Percentiles rank a stretch among this genome's conserved stretches.
Evolutionary conservation across 1,284 basidiomycete genomes (phyloP).

Genomic region (Pascua guehoae): DNA sequence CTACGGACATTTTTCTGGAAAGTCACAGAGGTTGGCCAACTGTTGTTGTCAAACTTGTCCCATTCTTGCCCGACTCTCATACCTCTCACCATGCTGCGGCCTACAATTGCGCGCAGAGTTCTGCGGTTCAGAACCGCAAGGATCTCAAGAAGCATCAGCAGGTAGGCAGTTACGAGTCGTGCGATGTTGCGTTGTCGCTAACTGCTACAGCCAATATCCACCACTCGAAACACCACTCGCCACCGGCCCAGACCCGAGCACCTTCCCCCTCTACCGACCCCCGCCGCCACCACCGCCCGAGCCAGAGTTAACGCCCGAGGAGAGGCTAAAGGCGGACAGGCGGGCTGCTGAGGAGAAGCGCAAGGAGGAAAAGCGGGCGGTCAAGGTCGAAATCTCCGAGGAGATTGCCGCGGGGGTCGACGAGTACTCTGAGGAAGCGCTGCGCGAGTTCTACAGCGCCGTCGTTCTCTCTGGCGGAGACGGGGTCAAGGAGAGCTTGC

Average conservation of each 20-base stretch:
- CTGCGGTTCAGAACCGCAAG: constrained; percentile 4
- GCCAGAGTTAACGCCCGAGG: background rate
- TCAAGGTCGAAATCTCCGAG: constrained; percentile 20
- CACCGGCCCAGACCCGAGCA: constrained; percentile 5
- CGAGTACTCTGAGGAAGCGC: constrained; percentile 26
- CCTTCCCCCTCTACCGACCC: constrained; percentile 20
- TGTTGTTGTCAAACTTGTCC: background rate
- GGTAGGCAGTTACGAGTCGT: too few species aligned
- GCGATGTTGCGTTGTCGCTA: too few species aligned
- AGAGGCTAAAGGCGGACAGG: constrained; percentile 7
- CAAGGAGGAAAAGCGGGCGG: constrained; percentile 14
- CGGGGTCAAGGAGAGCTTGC: constrained; percentile 5
- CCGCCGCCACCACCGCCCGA: background rate
- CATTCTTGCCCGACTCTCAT: background rate
- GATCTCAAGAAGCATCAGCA: background rate
- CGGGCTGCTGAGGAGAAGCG: constrained; percentile 23
- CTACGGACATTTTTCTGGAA: constrained; percentile 7
- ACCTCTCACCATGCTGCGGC: constrained; percentile 17
- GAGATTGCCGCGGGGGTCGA: constrained; percentile 20
- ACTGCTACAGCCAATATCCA: background rate
- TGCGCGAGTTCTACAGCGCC: constrained; percentile 32
- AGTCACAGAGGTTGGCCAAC: too few species aligned
- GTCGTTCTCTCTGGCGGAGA: constrained; percentile 28
- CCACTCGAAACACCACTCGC: constrained; percentile 2
- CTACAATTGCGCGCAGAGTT: constrained; percentile 17